Percentiles rank a stretch among this genome's conserved stretches.
phyloP scores from a whole-genome alignment of 2,329 filamentous ascomycete genomes.

The Pseudogymnoascus sp. region DNA sequence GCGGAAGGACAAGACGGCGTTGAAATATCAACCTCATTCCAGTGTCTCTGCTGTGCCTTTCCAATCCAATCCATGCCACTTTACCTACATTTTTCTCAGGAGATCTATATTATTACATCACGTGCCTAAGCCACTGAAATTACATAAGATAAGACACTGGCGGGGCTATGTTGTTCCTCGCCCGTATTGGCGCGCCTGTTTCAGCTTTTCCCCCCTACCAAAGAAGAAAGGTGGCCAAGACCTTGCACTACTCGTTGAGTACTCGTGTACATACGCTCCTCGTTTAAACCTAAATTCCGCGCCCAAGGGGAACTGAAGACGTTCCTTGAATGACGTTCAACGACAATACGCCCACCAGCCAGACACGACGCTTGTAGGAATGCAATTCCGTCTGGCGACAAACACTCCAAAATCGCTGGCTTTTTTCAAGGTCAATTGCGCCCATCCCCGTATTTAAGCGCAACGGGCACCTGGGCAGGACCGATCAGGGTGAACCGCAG shows the following conservation, averaged over 20 bases:
- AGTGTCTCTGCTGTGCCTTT: neutral
- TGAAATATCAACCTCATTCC: neutral
- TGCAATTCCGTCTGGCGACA: conserved; percentile 4
- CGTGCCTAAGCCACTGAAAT: neutral
- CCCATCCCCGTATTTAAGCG: neutral
- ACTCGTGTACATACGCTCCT: conserved; percentile 7
- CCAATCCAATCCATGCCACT: neutral
- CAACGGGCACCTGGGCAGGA: conserved; percentile 5
- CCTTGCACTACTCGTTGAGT: neutral
- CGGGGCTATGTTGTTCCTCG: neutral
- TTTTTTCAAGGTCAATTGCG: conserved; percentile 7
- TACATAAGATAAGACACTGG: neutral
- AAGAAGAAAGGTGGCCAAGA: conserved; percentile 7
- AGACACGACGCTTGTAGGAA: conserved; percentile 6
- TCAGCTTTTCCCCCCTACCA: conserved; percentile 6
- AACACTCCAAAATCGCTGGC: neutral
- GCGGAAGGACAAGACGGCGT: neutral
- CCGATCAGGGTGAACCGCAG: conserved; percentile 6
- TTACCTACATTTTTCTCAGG: neutral
- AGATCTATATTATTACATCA: neutral
- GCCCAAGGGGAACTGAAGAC: conserved; percentile 6
- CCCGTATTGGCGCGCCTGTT: neutral
- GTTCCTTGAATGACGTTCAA: neutral
- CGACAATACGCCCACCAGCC: neutral
- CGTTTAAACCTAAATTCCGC: conserved; percentile 8